These are phyloP conservation scores for Fusarium humuli DNA, from an alignment of 2,329 filamentous ascomycete species.

Conservation along the genomic window DNA sequence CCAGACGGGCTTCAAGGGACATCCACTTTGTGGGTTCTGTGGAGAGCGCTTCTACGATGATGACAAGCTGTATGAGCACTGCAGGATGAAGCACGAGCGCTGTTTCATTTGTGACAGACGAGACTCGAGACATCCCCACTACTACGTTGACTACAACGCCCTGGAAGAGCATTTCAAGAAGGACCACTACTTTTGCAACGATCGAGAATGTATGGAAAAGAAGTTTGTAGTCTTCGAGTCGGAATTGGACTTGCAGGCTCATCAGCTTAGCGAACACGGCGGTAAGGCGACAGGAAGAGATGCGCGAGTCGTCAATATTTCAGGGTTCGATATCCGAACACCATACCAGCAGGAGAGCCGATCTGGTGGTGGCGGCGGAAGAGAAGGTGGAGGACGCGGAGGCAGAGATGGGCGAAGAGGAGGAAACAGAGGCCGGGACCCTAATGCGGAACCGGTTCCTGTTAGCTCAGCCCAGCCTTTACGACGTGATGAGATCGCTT, in stretches of 20 bases:
- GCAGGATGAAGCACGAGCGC: constrained; percentile 91
- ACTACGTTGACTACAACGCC: constrained; percentile 89
- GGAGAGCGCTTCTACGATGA: constrained; percentile 92
- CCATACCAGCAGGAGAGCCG: constrained; percentile 73
- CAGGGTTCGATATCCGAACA: constrained; percentile 82
- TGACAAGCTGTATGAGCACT: constrained; percentile 94
- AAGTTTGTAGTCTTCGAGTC: constrained; percentile 98
- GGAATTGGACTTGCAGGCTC: constrained; percentile 93
- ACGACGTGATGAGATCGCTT: constrained; percentile 87
- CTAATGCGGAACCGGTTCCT: constrained; percentile 84
- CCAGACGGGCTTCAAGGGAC: constrained; percentile 95
- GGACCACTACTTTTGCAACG: constrained; percentile 87
- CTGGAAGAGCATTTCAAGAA: constrained; percentile 88
- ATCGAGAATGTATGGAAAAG: constrained; percentile 92
- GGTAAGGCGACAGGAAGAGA: constrained; percentile 88
- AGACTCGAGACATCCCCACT: constrained; percentile 80
- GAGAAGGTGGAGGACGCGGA: constrained; percentile 54
- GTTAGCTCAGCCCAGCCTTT: constrained; percentile 82
- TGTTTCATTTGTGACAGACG: constrained; percentile 92
- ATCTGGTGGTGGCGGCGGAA: constrained; percentile 56
- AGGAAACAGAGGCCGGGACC: constrained; percentile 78
- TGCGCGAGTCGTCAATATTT: constrained; percentile 86
- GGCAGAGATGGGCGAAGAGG: constrained; percentile 67
- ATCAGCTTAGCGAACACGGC: constrained; percentile 87
- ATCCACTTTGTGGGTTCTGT: constrained; percentile 95